These are phyloP conservation scores for Pyronema omphalodes DNA, from an alignment of 495 filamentous ascomycete genomes.

Conservation along the genomic window DNA sequence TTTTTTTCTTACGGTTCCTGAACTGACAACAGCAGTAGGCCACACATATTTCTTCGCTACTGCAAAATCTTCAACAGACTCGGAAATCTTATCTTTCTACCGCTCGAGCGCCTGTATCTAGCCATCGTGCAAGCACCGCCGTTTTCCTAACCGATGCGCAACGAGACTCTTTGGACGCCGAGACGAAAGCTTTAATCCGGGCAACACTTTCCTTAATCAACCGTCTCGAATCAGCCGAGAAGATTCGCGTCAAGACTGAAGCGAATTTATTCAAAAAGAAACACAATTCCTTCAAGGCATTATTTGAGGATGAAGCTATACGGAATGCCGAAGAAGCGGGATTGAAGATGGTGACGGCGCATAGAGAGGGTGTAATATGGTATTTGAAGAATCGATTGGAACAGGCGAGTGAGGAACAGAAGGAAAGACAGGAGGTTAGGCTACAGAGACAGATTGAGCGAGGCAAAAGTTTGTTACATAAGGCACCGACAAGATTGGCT, in stretches of 20 bases:
- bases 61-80: constrained; percentile 57
- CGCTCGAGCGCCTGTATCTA: background rate
- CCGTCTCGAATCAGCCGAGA: constrained; percentile 61
- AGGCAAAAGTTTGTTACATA: constrained; percentile 71
- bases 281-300: constrained; percentile 10
- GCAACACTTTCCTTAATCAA: constrained; percentile 61
- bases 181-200: constrained; percentile 62
- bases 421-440: constrained; percentile 78
- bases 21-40: constrained; percentile 38
- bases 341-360: constrained; percentile 36
- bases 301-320: constrained; percentile 35
- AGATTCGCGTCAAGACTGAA: constrained; percentile 54
- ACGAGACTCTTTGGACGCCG: constrained; percentile 65
- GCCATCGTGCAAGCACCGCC: constrained; percentile 20
- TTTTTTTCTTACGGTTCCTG: constrained; percentile 5
- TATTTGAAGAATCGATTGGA: constrained; percentile 58
- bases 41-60: constrained; percentile 60
- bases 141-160: constrained; percentile 9
- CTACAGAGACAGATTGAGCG: constrained; percentile 70
- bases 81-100: constrained; percentile 84
- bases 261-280: constrained; percentile 52
- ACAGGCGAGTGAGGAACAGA: constrained; percentile 55
- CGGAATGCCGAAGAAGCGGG: constrained; percentile 52
- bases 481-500: constrained; percentile 27
- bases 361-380: constrained; percentile 69